Percentiles rank a stretch among this genome's conserved stretches.
Evolutionary conservation across 1,139 yeast genomes (phyloP).

Genomic region (Protomyces arabidopsidicola): DNA sequence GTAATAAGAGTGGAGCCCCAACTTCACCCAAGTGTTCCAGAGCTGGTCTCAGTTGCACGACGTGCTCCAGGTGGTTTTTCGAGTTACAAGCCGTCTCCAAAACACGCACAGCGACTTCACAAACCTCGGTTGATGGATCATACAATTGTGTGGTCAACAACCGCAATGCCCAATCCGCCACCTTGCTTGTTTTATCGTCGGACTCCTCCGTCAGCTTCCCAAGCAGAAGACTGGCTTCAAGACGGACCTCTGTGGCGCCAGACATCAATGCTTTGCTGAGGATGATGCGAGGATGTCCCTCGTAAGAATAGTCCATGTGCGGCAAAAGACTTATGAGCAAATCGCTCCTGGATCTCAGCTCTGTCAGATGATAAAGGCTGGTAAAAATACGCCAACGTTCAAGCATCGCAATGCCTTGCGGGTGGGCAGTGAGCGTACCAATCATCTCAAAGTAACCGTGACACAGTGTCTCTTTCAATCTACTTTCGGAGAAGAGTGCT

Average conservation of each 20-base stretch:
- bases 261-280: constrained; percentile 61
- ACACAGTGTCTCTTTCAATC: constrained; percentile 62
- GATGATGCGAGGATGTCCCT: constrained; percentile 64
- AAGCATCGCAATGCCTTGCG: constrained; percentile 61
- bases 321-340: constrained; percentile 56
- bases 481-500: constrained; percentile 60
- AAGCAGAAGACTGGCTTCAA: constrained; percentile 54
- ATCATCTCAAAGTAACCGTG: constrained; percentile 73
- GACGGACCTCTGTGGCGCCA: constrained; percentile 51
- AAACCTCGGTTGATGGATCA: constrained; percentile 58
- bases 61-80: constrained; percentile 45
- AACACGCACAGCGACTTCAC: constrained; percentile 52
- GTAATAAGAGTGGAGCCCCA: constrained; percentile 50
- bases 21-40: constrained; percentile 45
- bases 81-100: constrained; percentile 48
- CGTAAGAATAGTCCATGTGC: constrained; percentile 57
- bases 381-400: constrained; percentile 82
- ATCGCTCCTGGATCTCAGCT: constrained; percentile 54
- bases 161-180: constrained; percentile 45
- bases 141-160: constrained; percentile 65
- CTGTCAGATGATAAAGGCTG: constrained; percentile 67
- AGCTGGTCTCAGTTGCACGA: constrained; percentile 48
- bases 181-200: constrained; percentile 30
- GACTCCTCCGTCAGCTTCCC: constrained; percentile 42
- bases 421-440: constrained; percentile 61